Evolutionary conservation across 805 yeast species (phyloP).

Genomic region (Myxozyma neotropica): DNA sequence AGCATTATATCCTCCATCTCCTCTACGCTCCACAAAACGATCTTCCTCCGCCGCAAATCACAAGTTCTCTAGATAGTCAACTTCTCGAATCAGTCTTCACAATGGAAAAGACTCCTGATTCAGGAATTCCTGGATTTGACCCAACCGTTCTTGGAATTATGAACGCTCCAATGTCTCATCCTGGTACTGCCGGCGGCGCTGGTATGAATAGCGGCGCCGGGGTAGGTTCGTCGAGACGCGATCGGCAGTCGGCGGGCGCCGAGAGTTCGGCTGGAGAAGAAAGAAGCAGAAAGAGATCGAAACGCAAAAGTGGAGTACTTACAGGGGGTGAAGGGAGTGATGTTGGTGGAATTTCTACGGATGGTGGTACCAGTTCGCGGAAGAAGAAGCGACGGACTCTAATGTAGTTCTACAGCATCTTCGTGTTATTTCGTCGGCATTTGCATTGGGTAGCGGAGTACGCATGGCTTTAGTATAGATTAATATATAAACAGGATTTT

Average conservation of each 20-base stretch:
- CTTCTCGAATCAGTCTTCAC: slow-evolving; percentile 54
- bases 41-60: slow-evolving; percentile 51
- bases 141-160: slow-evolving; percentile 56
- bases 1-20: slow-evolving; percentile 33
- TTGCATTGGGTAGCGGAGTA: neutral
- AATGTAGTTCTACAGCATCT: neutral
- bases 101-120: slow-evolving; percentile 65
- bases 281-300: slow-evolving; percentile 3
- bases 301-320: slow-evolving; percentile 5
- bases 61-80: slow-evolving; percentile 45
- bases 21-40: slow-evolving; percentile 37
- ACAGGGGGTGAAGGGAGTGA: slow-evolving; percentile 21
- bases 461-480: too few species aligned
- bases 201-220: neutral
- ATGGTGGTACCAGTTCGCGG: slow-evolving; percentile 9
- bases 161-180: slow-evolving; percentile 18
- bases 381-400: neutral
- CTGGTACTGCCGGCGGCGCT: slow-evolving; percentile 1
- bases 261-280: slow-evolving; percentile 30
- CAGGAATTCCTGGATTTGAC: slow-evolving; percentile 79
- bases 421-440: neutral
- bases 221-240: neutral
- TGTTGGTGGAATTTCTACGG: slow-evolving; percentile 15
- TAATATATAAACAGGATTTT: too few species aligned
- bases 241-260: slow-evolving; percentile 8